Evolutionary conservation across 805 yeast genomes (phyloP), one percentile per base, ranked within the genome.

Genomic region (Ogataea pignaliae): DNA sequence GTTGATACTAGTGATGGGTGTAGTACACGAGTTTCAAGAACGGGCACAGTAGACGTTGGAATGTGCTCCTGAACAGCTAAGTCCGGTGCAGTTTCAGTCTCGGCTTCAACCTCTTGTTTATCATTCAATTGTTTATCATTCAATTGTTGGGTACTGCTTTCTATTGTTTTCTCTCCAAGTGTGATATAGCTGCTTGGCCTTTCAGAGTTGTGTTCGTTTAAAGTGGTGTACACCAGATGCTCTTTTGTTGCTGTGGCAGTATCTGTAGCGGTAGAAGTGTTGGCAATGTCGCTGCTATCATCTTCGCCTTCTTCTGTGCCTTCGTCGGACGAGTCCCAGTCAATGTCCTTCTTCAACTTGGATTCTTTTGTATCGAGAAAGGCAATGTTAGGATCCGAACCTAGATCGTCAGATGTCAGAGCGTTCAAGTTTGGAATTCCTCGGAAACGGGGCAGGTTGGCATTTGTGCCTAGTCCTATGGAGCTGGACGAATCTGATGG

Each of bases 341-440:
- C 45, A 17, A 37, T 29, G 28, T 44, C 29, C n/a, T 33, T 32
- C 15, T 43, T 39, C 15, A 14, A 31, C 14, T 14, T 36, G 3
- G 31, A 17, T 2, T 29, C 38, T 12, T 41, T 39, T 12, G 40
- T 28, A 33, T 18, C 42, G 11, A 46, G 18, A 16, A 33, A 39
- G 12, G 42, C 29, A 11, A 37, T 31, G 31, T 35, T 17, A 9
- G 43, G 39, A n/a, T 31, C 37, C 21, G 41, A 40, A 1, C 42
- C 48, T 15, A 39, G 8, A 16, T 46, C 48, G 15, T 47, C 50
- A 14, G 50, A 32, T 12, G 57, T 50, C 33, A 62, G 41, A 1
- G 57, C 63, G 42, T 57, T 58, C 33, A 62, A 64, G 41, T 62
- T 54, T 29, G 56, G 38, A 1, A 64, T 60, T 9, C 57, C 65